Evolutionary conservation across 441 rosid genomes (phyloP).

Genomic region (Aleurites moluccanus): DNA sequence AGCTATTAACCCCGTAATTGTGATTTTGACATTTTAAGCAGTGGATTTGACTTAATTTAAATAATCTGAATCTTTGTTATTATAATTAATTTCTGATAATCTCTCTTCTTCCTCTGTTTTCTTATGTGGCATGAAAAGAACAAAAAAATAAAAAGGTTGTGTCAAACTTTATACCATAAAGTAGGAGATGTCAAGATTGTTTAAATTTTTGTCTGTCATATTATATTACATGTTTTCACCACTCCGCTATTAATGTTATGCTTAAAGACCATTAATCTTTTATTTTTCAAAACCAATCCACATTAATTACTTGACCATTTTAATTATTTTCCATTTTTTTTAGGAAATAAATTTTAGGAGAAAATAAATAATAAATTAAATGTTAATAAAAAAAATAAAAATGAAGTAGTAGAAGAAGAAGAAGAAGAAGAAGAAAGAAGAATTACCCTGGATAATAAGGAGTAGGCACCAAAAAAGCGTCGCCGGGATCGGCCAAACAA

Average conservation of each 20-base stretch:
- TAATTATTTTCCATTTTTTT: background rate
- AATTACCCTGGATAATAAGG: constrained; percentile 96
- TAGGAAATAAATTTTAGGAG: too few species aligned
- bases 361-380: too few species aligned
- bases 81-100: too few species aligned
- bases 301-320: background rate
- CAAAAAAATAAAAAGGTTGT: too few species aligned
- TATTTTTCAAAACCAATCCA: background rate
- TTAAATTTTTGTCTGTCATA: too few species aligned
- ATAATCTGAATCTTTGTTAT: background rate
- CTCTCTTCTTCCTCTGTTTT: too few species aligned
- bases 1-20: background rate
- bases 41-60: background rate
- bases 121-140: too few species aligned
- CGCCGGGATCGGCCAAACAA: constrained; percentile 90
- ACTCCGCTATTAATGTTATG: background rate
- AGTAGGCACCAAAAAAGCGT: constrained; percentile 88
- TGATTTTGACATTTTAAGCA: constrained; percentile 6
- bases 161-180: too few species aligned
- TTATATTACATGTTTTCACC: too few species aligned
- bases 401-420: too few species aligned
- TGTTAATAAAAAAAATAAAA: background rate
- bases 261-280: background rate
- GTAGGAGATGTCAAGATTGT: too few species aligned
- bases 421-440: too few species aligned